phyloP scores from a whole-genome alignment of 192 early-diverging fungal genomes.

The Diversispora eburnea region DNA sequence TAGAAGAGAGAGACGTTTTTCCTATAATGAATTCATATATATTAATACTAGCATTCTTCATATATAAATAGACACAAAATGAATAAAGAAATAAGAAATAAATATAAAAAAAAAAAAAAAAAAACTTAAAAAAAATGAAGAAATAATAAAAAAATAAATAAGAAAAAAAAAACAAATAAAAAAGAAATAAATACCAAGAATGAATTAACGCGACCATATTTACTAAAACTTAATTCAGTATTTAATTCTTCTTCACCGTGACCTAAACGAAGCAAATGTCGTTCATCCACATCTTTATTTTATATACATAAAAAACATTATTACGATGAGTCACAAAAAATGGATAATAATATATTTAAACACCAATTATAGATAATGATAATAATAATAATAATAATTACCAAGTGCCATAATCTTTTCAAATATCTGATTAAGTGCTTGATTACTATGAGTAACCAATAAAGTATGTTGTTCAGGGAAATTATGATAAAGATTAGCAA shows the following conservation, averaged over 20 bases:
- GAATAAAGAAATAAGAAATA: neutral
- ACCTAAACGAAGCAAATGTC: constrained; percentile 91
- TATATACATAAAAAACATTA: neutral
- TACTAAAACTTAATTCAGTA: constrained; percentile 77
- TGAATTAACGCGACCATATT: constrained; percentile 91
- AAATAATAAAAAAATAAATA: neutral
- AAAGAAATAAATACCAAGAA: constrained; percentile 50
- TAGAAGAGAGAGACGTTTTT: constrained; percentile 71
- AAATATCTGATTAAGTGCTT: constrained; percentile 98
- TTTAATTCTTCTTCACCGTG: constrained; percentile 92
- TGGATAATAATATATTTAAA: neutral
- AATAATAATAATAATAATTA: neutral
- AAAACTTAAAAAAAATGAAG: neutral
- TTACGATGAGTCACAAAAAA: neutral
- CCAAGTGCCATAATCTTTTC: constrained; percentile 83
- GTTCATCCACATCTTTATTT: constrained; percentile 76
- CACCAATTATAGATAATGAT: neutral
- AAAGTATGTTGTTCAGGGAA: constrained; percentile 83
- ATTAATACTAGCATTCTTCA: neutral
- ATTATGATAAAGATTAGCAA: constrained; percentile 93
- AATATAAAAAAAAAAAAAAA: neutral
- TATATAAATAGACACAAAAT: neutral
- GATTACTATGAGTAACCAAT: constrained; percentile 93
- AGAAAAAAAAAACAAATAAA: neutral
- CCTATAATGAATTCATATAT: constrained; percentile 26